A percentile compares a stretch with the other conserved stretches of the same genome.
Conservation (phyloP, 176 grass and related monocot species). For the Neostapfia colusana region DNA sequence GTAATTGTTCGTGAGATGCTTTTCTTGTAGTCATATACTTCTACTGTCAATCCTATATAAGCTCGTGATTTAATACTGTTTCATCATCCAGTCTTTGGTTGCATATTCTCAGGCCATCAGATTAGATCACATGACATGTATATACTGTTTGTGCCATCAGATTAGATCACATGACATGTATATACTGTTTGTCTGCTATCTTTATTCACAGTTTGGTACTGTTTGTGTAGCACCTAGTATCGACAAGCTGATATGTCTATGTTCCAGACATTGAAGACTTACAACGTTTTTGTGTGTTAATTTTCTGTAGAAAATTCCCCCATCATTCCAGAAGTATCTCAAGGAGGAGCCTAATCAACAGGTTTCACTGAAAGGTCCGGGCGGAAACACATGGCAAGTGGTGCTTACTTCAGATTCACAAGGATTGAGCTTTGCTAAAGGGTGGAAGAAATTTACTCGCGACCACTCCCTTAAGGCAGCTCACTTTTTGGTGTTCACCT, state of each 20-base stretch:
- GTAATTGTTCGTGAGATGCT: background rate
- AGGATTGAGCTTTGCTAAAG: constrained; percentile 45
- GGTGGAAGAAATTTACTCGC: constrained; percentile 69
- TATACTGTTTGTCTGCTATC: too few species aligned
- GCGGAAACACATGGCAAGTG: constrained; percentile 61
- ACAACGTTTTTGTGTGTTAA: constrained; percentile 27
- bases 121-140: too few species aligned
- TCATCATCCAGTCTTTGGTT: background rate
- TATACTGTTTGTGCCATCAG: too few species aligned
- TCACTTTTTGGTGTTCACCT: constrained; percentile 64
- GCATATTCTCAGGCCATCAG: background rate
- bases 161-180: too few species aligned
- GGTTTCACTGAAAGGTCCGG: constrained; percentile 56
- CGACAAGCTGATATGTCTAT: background rate
- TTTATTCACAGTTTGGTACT: too few species aligned
- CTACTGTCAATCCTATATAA: background rate
- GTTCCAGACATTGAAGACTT: background rate
- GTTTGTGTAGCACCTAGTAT: too few species aligned
- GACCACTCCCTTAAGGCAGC: constrained; percentile 59
- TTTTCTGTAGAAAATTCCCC: constrained; percentile 68
- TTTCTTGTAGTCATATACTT: background rate
- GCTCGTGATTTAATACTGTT: background rate
- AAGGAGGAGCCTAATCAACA: constrained; percentile 43
- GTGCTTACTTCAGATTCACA: constrained; percentile 45
- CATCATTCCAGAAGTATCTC: constrained; percentile 53